Base-by-base conservation (phyloP, 2,329 filamentous ascomycete species). In the Daldinia eschscholtzii region DNA sequence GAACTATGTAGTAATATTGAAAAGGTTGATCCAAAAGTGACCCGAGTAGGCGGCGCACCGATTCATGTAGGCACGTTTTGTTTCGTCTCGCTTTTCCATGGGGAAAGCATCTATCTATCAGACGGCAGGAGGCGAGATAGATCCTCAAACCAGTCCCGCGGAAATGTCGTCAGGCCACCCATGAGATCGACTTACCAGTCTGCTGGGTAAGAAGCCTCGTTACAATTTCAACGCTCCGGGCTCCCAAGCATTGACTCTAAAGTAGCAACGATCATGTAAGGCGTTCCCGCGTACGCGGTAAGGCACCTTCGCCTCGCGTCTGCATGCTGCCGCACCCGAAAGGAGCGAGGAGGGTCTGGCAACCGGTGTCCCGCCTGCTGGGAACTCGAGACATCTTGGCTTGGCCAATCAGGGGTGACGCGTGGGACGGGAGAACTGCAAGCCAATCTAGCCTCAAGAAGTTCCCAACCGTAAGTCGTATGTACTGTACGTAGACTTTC, bases 301-400 rank as follows among this genome's bases (percentile, higher is more conserved):
- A 62, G 66, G 69, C 60, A 69, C 69, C 63, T 59, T 71, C 66
- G 69, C 69, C 69, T 71, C 65, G 58, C 69, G 65, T 69, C 69
- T 71, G 69, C 69, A 69, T 69, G 65, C 61, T 71, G 69, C 69
- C 63, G 69, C 61, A 65, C 61, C 69, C 63, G 65, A 71, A 64
- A 69, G 62, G 63, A 61, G 50, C 52, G 46, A 61, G 44, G 56
- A 57, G 39, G 35, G 35, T 61, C 64, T 70, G 65, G 62, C 50
- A 59, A 61, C 57, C 56, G 37, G 61, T 59, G 64, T 70, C 65
- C 62, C 57, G 68, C 68, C 56, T 61, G 41, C 63, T 69, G 57
- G 69, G 63, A 65, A 69, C 56, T 68, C 41, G 61, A 52, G 48
- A 64, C 59, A 57, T 61, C 65, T 71, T 71, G 68, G 65, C 63